Base-by-base conservation (phyloP, 148 eudicot genomes). In the Vaccinium vitisidaea region DNA sequence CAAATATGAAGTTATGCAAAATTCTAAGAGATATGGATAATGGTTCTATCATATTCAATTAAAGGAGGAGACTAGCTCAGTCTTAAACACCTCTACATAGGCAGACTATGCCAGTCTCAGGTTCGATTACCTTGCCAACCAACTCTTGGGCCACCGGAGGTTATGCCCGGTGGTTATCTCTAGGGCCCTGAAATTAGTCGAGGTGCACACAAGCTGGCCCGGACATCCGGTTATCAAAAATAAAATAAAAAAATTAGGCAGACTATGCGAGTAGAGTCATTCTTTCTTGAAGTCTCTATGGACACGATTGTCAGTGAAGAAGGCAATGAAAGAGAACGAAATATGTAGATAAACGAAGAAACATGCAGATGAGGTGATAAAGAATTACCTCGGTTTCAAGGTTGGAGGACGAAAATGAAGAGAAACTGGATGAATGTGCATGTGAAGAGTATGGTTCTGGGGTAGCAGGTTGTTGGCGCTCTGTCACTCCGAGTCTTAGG, bases 331-430 rank as follows among this genome's bases (percentile, higher is more conserved):
- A 16, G 18, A 25, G 27, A 43, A 1, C 43, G 30, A 12, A 43
- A 6, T 23, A 46, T 39, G 15, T 14, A 43, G 16, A 43, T 6
- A 46, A 77, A 7, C 5, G 13, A 4, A 70, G 16, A 82, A 77
- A 32, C 39, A 36, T 36, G 39, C 9, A 1, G 3, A 65, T 12
- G 11, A 11, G 21, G 14, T 10, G 21, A 74, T 46, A 30, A 19
- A 21, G 36, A 58, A 54, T 19, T 87, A 92, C 96, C 96, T 93
- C 92, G 2, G 94, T 93, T 78, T 93, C 96, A 65, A 93, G 88
- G 81, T 84, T 90, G 86, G 95, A 91, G 73, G 94, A 88, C 19
- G 94, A 84, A 78, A 90, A 92, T 58, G 95, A 91, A 63, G 95
- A 93, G 88, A 90, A 91, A 70, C 90, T 91, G 65, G 84, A 86